Evolutionary conservation across 1,284 basidiomycete genomes (phyloP).

Genomic region (Schizophyllum amplum): DNA sequence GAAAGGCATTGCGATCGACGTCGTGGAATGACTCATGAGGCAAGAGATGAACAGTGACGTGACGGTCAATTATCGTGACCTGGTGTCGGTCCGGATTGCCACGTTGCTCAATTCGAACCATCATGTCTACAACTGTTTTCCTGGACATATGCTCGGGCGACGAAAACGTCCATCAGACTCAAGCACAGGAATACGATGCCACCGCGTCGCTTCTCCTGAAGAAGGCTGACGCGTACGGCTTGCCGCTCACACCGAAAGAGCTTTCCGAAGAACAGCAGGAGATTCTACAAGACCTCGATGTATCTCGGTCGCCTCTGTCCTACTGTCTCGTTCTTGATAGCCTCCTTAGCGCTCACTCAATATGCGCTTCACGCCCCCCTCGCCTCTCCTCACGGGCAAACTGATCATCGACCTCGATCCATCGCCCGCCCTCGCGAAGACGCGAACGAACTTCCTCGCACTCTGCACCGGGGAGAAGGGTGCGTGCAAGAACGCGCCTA

Average conservation of each 20-base stretch:
- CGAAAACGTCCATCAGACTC: slow-evolving; percentile 21
- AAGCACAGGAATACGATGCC: slow-evolving; percentile 21
- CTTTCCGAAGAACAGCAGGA: slow-evolving; percentile 34
- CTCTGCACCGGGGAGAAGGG: slow-evolving; percentile 40
- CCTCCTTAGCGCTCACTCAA: slow-evolving; percentile 19
- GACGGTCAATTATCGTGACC: too few relatives aligned
- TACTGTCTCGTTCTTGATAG: slow-evolving; percentile 1
- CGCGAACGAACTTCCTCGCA: slow-evolving; percentile 36
- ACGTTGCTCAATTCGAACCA: not conserved
- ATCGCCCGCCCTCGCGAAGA: slow-evolving; percentile 12
- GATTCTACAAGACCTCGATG: slow-evolving; percentile 32
- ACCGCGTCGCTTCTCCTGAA: slow-evolving; percentile 25
- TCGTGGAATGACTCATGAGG: too few relatives aligned
- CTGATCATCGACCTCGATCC: slow-evolving; percentile 31
- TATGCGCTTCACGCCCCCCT: slow-evolving; percentile 28
- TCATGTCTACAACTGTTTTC: not conserved
- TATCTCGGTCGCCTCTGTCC: slow-evolving; percentile 12
- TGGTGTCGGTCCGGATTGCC: not conserved
- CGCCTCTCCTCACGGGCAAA: slow-evolving; percentile 27
- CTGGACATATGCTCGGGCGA: slow-evolving; percentile 36
- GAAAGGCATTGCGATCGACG: too few relatives aligned
- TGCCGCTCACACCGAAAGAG: slow-evolving; percentile 27
- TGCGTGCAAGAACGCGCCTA: slow-evolving; percentile 37
- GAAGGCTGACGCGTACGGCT: slow-evolving; percentile 30
- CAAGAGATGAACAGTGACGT: too few relatives aligned